A percentile compares a stretch with the other conserved stretches of the same genome.
phyloP scores from a whole-genome alignment of 1,139 yeast species.

The Pneumocystis canis region DNA sequence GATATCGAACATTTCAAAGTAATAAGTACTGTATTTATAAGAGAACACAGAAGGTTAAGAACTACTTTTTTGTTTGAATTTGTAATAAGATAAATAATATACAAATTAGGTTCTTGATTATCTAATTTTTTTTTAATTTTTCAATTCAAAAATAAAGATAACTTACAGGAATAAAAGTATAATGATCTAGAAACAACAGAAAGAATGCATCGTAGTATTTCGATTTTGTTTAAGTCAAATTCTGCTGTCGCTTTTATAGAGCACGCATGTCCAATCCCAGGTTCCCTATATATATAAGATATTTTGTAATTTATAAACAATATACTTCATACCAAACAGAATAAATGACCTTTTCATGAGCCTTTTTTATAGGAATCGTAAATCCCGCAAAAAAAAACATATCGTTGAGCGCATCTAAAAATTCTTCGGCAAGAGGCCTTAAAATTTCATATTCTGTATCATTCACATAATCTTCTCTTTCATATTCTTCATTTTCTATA shows the following conservation, averaged over 20 bases:
- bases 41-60: constrained; percentile 49
- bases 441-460: constrained; percentile 3
- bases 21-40: constrained; percentile 36
- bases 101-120: constrained; percentile 18
- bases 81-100: constrained; percentile 45
- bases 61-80: constrained; percentile 35
- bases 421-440: constrained; percentile 36
- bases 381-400: constrained; percentile 49
- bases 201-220: constrained; percentile 46
- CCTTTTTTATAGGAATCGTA: constrained; percentile 31
- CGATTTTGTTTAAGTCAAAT: constrained; percentile 52
- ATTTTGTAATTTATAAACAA: neutral
- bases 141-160: constrained; percentile 23
- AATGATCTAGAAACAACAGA: constrained; percentile 51
- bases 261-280: constrained; percentile 49
- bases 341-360: constrained; percentile 13
- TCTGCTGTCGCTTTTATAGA: constrained; percentile 32
- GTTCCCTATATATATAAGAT: constrained; percentile 45
- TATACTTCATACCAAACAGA: constrained; percentile 11
- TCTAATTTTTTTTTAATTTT: neutral
- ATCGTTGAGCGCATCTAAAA: constrained; percentile 35
- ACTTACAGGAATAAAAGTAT: constrained; percentile 35
- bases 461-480: neutral
- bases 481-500: constrained; percentile 6
- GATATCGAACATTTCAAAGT: neutral